Percentiles rank a stretch among this genome's conserved stretches.
phyloP scores from a whole-genome alignment of 2,329 filamentous ascomycete species.

The Rutstroemia sydowiana region DNA sequence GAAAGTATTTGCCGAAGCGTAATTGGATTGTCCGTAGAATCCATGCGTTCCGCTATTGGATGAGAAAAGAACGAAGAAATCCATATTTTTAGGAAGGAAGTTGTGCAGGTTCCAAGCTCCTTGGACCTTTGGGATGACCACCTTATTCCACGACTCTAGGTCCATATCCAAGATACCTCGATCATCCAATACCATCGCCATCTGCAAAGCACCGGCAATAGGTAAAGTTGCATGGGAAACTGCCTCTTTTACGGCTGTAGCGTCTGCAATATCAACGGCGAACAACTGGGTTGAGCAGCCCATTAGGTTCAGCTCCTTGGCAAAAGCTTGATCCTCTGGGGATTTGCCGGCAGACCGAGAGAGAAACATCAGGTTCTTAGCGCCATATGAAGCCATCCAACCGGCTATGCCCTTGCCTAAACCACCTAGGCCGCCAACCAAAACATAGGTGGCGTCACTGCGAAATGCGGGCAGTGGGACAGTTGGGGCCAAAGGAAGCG shows the following conservation, averaged over 20 bases:
- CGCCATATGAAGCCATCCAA: conserved; percentile 30
- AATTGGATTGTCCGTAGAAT: conserved; percentile 8
- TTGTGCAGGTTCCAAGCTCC: conserved; percentile 48
- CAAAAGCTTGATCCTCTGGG: neutral
- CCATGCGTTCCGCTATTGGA: conserved; percentile 30
- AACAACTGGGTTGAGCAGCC: conserved; percentile 36
- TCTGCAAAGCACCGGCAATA: conserved; percentile 12
- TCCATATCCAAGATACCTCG: neutral
- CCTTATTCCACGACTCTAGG: conserved; percentile 32
- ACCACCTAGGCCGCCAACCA: conserved; percentile 36
- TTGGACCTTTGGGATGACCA: conserved; percentile 43
- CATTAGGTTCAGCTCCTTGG: conserved; percentile 18
- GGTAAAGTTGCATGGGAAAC: neutral
- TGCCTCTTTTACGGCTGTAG: neutral
- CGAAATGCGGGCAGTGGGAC: conserved; percentile 15
- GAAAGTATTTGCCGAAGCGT: conserved; percentile 11
- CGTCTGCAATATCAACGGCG: neutral
- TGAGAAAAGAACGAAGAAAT: conserved; percentile 35
- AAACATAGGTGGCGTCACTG: conserved; percentile 29
- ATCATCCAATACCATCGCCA: conserved; percentile 26
- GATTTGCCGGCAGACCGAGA: neutral
- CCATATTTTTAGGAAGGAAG: conserved; percentile 9
- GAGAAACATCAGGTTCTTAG: neutral
- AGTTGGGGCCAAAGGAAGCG: neutral
- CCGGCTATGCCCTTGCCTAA: conserved; percentile 32